Conservation (phyloP, 352 stramenopile genomes). For the Blastocystis sp. region DNA sequence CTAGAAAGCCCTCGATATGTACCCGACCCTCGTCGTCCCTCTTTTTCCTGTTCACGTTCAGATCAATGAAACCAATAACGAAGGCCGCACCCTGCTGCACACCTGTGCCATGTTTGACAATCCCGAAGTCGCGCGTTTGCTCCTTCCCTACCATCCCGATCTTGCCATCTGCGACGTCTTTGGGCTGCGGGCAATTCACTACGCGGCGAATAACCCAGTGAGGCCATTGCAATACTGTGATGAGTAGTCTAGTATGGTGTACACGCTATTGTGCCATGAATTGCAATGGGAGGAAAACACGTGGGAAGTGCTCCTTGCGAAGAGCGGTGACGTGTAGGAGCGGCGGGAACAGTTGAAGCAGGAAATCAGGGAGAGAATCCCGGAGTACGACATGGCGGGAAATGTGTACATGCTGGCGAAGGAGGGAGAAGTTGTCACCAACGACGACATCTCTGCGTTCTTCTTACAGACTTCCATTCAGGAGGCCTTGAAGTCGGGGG, state of each 20-base stretch:
- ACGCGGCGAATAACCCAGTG: not conserved
- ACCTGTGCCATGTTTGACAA: not conserved
- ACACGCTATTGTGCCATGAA: constrained; percentile 5
- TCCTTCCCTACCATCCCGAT: constrained; percentile 26
- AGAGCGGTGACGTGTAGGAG: not conserved
- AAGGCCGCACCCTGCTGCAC: constrained; percentile 40
- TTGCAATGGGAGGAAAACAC: not conserved
- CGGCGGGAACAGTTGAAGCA: not conserved
- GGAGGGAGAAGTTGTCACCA: not conserved
- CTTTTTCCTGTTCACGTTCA: not conserved
- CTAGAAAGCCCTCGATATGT: constrained; percentile 39
- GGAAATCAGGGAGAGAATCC: constrained; percentile 14
- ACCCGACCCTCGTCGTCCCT: not conserved
- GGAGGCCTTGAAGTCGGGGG: too few species aligned
- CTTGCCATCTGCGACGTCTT: constrained; percentile 20
- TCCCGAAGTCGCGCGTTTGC: not conserved
- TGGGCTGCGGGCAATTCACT: constrained; percentile 21
- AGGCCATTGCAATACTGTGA: not conserved
- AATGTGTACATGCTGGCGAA: constrained; percentile 6
- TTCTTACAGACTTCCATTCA: not conserved
- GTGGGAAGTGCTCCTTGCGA: constrained; percentile 29
- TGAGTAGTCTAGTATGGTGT: not conserved
- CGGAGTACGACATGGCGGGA: constrained; percentile 6
- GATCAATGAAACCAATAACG: constrained; percentile 48
- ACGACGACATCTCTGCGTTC: not conserved